Evolutionary conservation across 208 protist species (phyloP).

Genomic region (Leishmania mexicana): DNA sequence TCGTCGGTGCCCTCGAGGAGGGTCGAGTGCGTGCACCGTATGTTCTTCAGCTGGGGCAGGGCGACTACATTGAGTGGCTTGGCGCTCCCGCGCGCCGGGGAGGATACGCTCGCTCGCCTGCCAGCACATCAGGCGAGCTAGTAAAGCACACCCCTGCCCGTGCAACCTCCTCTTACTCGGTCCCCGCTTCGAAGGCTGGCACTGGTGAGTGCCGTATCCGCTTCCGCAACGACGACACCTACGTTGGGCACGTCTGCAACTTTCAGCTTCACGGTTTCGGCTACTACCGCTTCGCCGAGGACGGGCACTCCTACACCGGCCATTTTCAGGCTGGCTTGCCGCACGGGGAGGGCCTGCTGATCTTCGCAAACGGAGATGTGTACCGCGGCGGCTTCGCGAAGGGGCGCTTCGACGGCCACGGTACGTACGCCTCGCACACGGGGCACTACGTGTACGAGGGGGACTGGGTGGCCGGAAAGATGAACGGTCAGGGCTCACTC

Average conservation of each 20-base stretch:
- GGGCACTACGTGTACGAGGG: slow-evolving; percentile 69
- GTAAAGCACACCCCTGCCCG: background rate
- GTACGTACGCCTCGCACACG: slow-evolving; percentile 40
- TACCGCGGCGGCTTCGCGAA: slow-evolving; percentile 54
- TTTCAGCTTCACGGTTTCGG: slow-evolving; percentile 64
- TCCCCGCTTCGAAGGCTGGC: slow-evolving; percentile 9
- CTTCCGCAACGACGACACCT: slow-evolving; percentile 65
- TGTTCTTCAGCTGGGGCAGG: slow-evolving; percentile 41
- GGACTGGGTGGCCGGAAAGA: slow-evolving; percentile 55
- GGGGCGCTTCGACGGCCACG: slow-evolving; percentile 58
- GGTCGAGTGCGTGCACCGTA: slow-evolving; percentile 24
- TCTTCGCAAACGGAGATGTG: slow-evolving; percentile 62
- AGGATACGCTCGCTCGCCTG: background rate
- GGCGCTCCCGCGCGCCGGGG: background rate
- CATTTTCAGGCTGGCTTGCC: slow-evolving; percentile 43
- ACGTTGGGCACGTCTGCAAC: slow-evolving; percentile 53
- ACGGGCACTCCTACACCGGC: slow-evolving; percentile 62
- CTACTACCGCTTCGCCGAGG: slow-evolving; percentile 47
- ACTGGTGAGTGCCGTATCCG: slow-evolving; percentile 53
- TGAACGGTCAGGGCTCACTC: slow-evolving; percentile 63
- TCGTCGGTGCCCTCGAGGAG: slow-evolving; percentile 38
- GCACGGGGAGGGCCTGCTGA: slow-evolving; percentile 58
- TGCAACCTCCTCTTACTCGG: background rate
- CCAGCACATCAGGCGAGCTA: background rate
- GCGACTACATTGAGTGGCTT: slow-evolving; percentile 68